phyloP scores from a whole-genome alignment of 768 basidiomycete species.

The Termitomyces heimii region DNA sequence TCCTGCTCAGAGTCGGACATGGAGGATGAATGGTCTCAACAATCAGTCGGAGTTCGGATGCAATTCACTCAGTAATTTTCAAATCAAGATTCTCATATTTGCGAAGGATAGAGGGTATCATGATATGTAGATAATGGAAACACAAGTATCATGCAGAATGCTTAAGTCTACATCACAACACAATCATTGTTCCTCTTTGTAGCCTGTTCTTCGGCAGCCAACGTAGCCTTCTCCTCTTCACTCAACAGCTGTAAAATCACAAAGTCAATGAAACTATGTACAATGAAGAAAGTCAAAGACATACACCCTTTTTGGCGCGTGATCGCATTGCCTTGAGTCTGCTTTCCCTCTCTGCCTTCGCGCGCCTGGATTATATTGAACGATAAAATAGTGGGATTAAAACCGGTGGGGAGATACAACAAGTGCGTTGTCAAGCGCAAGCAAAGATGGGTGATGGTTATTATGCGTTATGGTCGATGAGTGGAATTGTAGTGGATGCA shows the following conservation, averaged over 20 bases:
- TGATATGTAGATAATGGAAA: not conserved
- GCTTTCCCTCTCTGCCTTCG: slow-evolving; percentile 70
- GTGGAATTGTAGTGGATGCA: slow-evolving; percentile 28
- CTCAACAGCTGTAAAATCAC: slow-evolving; percentile 39
- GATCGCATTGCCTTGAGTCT: slow-evolving; percentile 63
- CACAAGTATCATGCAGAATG: not conserved
- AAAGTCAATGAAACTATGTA: not conserved
- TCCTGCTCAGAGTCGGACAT: slow-evolving; percentile 47
- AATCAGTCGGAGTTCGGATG: slow-evolving; percentile 14
- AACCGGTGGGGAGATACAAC: slow-evolving; percentile 15
- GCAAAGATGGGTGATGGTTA: slow-evolving; percentile 66
- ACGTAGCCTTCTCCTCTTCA: slow-evolving; percentile 56
- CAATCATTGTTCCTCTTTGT: slow-evolving; percentile 47
- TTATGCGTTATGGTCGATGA: slow-evolving; percentile 44
- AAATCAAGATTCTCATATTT: not conserved
- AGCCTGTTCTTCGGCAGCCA: slow-evolving; percentile 47
- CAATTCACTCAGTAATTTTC: not conserved
- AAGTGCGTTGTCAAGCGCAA: slow-evolving; percentile 40
- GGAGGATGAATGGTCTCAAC: not conserved
- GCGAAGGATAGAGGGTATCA: not conserved
- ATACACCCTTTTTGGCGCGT: slow-evolving; percentile 71
- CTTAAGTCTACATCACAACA: slow-evolving; percentile 41
- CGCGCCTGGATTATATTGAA: slow-evolving; percentile 43
- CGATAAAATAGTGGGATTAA: not conserved
- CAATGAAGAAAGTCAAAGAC: slow-evolving; percentile 17